phyloP scores from a whole-genome alignment of 2,329 filamentous ascomycete species.

The Chrysosporium queenslandicum region DNA sequence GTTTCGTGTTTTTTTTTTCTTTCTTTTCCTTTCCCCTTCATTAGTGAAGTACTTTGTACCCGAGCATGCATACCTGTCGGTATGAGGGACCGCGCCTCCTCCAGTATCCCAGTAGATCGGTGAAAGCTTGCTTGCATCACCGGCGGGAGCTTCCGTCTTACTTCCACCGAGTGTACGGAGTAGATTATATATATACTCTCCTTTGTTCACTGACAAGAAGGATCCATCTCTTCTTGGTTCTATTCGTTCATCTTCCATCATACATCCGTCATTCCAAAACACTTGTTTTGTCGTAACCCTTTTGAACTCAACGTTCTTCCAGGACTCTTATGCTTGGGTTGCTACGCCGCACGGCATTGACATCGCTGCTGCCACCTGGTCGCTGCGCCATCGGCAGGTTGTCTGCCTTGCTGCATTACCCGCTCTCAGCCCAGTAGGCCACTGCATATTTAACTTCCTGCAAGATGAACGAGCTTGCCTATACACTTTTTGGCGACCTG shows the following conservation, averaged over 20 bases:
- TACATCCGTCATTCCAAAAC: background rate
- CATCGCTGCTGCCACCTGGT: background rate
- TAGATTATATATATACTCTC: constrained; percentile 1
- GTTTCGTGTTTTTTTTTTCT: too few relatives aligned
- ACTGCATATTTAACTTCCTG: background rate
- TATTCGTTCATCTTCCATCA: background rate
- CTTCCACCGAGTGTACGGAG: too few relatives aligned
- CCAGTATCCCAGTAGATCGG: constrained; percentile 5
- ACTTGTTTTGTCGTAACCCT: background rate
- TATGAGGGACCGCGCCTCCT: constrained; percentile 7
- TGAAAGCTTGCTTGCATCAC: constrained; percentile 6
- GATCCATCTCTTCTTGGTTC: background rate
- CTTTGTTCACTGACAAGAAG: background rate
- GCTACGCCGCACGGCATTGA: constrained; percentile 5
- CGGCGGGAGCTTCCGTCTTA: background rate
- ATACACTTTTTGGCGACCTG: background rate
- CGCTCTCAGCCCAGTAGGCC: background rate
- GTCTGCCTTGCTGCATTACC: background rate
- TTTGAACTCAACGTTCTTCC: background rate
- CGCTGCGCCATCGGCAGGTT: constrained; percentile 2
- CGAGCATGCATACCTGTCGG: background rate
- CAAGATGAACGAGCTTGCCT: constrained; percentile 9
- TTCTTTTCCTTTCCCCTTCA: background rate
- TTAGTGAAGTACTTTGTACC: background rate
- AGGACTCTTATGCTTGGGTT: background rate